These are phyloP conservation scores for Cercospora janseana DNA, from an alignment of 2,329 filamentous ascomycete genomes.

Conservation along the genomic window DNA sequence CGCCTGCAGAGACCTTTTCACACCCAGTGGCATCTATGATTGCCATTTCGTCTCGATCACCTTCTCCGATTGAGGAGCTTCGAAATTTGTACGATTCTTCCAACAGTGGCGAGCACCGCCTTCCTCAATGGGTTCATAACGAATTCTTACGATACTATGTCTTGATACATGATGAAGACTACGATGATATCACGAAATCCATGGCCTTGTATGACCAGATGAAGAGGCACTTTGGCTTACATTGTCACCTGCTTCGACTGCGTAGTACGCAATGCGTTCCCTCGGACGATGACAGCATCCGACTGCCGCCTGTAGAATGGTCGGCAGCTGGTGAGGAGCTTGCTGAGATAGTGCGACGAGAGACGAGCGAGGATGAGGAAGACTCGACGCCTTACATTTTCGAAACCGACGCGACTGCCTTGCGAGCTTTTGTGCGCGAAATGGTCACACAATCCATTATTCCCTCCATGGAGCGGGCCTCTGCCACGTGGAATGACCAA, in stretches of 20 bases:
- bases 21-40: constrained; percentile 94
- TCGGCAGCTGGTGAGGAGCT: constrained; percentile 83
- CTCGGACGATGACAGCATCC: constrained; percentile 86
- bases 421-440: constrained; percentile 86
- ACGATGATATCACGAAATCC: constrained; percentile 85
- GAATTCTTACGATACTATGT: constrained; percentile 97
- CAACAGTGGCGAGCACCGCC: constrained; percentile 68
- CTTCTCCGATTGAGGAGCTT: constrained; percentile 80
- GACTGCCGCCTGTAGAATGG: constrained; percentile 82
- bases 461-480: constrained; percentile 90
- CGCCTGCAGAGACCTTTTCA: constrained; percentile 86
- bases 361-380: constrained; percentile 64
- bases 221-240: constrained; percentile 95
- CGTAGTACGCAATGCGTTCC: constrained; percentile 81
- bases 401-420: constrained; percentile 84
- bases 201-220: constrained; percentile 94
- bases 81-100: constrained; percentile 80
- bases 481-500: constrained; percentile 95
- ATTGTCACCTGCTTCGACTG: constrained; percentile 87
- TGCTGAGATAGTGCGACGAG: constrained; percentile 57
- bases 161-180: constrained; percentile 92
- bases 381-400: constrained; percentile 77
- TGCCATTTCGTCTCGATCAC: constrained; percentile 86
- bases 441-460: constrained; percentile 93
- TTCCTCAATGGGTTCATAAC: constrained; percentile 83